Conservation (phyloP, 176 grass and related monocot species). For the Aegilops speltoides region DNA sequence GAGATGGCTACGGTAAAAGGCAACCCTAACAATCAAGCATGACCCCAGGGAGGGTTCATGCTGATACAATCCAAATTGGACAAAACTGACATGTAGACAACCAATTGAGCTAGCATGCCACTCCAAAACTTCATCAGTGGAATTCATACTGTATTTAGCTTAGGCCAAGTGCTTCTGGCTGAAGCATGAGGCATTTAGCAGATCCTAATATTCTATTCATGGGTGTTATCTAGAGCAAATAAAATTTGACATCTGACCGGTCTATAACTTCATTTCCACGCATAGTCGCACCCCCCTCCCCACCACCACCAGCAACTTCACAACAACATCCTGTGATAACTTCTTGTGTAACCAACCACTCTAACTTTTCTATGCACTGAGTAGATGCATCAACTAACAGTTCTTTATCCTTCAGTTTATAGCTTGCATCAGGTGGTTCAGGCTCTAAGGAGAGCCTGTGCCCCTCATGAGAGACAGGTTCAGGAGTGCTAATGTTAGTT, state of each 20-base stretch:
- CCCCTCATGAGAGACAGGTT: conserved; percentile 71
- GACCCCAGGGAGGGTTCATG: conserved; percentile 39
- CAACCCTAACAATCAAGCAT: conserved; percentile 54
- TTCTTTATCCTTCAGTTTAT: conserved; percentile 51
- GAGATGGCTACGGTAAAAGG: conserved; percentile 42
- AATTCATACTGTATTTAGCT: conserved; percentile 50
- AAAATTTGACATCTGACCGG: conserved; percentile 44
- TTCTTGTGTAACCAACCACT: conserved; percentile 52
- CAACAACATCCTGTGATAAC: conserved; percentile 37
- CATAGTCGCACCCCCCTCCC: neutral
- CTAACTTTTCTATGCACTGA: conserved; percentile 36
- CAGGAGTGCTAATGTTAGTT: conserved; percentile 90
- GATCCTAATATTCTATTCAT: conserved; percentile 38
- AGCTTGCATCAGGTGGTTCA: conserved; percentile 74
- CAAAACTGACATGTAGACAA: conserved; percentile 37
- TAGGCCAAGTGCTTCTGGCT: conserved; percentile 43
- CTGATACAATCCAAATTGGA: conserved; percentile 50
- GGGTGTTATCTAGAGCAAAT: conserved; percentile 40
- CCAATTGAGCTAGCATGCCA: conserved; percentile 35
- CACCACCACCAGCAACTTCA: conserved; percentile 36
- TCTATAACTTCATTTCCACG: conserved; percentile 27
- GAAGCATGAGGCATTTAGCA: conserved; percentile 52
- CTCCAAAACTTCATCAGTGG: conserved; percentile 38
- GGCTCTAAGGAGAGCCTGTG: conserved; percentile 80
- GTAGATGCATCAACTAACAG: conserved; percentile 58